phyloP scores from a whole-genome alignment of 2,329 filamentous ascomycete species.

The Penicillium sp. region DNA sequence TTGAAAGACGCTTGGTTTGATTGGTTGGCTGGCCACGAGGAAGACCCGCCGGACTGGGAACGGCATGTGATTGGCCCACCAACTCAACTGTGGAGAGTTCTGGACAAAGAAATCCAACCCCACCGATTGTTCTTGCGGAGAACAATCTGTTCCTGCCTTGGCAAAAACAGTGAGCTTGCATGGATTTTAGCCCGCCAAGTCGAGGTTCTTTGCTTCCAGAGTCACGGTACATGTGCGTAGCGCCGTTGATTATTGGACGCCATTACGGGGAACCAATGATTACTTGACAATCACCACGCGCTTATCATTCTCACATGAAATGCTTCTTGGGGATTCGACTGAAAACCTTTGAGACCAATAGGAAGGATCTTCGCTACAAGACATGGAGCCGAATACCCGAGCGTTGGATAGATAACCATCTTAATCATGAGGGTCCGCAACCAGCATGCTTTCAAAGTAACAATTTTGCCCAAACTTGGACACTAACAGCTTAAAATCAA shows the following conservation, averaged over 20 bases:
- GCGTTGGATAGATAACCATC: too few relatives aligned
- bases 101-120: not conserved
- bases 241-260: not conserved
- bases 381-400: too few relatives aligned
- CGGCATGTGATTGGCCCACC: not conserved
- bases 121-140: conserved; percentile 3
- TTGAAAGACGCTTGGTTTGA: not conserved
- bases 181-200: not conserved
- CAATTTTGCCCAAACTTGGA: too few relatives aligned
- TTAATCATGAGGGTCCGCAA: too few relatives aligned
- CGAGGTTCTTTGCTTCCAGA: not conserved
- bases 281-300: too few relatives aligned
- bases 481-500: too few relatives aligned
- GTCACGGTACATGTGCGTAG: not conserved
- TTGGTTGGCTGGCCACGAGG: not conserved
- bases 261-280: not conserved
- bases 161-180: not conserved
- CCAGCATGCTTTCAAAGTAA: too few relatives aligned
- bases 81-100: too few relatives aligned
- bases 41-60: not conserved
- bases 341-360: too few relatives aligned
- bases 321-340: too few relatives aligned
- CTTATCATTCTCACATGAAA: too few relatives aligned
- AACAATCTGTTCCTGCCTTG: not conserved
- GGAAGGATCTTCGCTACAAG: too few relatives aligned